These are phyloP conservation scores for Cerioporus squamosus DNA, from an alignment of 1,284 basidiomycete species.

Conservation along the genomic window DNA sequence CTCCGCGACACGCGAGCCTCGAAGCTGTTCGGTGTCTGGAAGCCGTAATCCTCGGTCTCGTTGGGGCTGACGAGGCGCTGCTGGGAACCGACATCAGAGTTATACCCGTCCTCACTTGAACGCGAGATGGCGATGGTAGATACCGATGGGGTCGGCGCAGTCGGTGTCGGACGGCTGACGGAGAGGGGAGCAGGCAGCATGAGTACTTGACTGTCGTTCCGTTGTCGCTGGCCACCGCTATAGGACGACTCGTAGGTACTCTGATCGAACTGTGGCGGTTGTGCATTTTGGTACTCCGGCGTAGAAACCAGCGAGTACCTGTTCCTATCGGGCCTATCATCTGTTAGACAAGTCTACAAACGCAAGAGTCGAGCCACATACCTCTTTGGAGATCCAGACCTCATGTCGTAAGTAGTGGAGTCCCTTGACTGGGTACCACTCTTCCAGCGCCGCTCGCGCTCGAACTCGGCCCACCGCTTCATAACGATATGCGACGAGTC, in stretches of 20 bases:
- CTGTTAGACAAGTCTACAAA: too few relatives aligned
- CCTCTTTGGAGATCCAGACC: slow-evolving; percentile 58
- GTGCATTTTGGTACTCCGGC: slow-evolving; percentile 65
- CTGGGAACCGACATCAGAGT: slow-evolving; percentile 59
- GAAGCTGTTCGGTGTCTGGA: slow-evolving; percentile 32
- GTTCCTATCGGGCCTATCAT: slow-evolving; percentile 45
- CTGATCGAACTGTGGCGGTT: slow-evolving; percentile 57
- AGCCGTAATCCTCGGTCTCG: slow-evolving; percentile 32
- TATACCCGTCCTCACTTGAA: slow-evolving; percentile 69
- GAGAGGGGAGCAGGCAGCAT: slow-evolving; percentile 74
- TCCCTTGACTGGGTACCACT: slow-evolving; percentile 84
- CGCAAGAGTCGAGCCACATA: slow-evolving; percentile 36
- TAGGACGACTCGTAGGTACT: slow-evolving; percentile 64
- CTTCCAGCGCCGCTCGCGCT: slow-evolving; percentile 94
- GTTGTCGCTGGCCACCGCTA: slow-evolving; percentile 46
- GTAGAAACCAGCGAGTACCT: slow-evolving; percentile 81
- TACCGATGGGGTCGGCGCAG: slow-evolving; percentile 58
- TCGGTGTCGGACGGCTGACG: slow-evolving; percentile 42
- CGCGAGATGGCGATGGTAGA: slow-evolving; percentile 51
- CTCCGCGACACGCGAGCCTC: slow-evolving; percentile 48
- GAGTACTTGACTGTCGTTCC: slow-evolving; percentile 70
- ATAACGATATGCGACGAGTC: slow-evolving; percentile 96
- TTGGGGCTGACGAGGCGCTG: slow-evolving; percentile 58
- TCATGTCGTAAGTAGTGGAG: slow-evolving; percentile 66
- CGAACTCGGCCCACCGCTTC: slow-evolving; percentile 99